Conservation (phyloP, 179 eudicot genomes). For the Heliamphora pulchella region DNA sequence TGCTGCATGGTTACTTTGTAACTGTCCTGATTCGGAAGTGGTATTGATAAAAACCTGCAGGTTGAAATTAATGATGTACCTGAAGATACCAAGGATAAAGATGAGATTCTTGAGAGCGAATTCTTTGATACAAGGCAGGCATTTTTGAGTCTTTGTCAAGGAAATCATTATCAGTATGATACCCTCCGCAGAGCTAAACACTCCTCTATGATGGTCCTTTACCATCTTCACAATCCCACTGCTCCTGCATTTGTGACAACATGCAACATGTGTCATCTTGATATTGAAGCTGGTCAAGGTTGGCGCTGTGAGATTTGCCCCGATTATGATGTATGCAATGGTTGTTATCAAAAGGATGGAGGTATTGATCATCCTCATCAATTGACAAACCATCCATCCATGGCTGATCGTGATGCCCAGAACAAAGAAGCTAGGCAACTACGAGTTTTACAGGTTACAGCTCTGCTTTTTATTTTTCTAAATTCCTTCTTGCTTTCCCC, state of each 20-base stretch:
- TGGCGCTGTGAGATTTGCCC: slow-evolving; percentile 99
- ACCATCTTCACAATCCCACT: slow-evolving; percentile 98
- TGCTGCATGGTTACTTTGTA: neutral
- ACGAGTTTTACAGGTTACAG: slow-evolving; percentile 72
- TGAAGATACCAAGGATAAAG: slow-evolving; percentile 78
- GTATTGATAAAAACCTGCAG: slow-evolving; percentile 38
- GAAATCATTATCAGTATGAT: slow-evolving; percentile 97
- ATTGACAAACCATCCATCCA: slow-evolving; percentile 75
- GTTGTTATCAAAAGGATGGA: slow-evolving; percentile 75
- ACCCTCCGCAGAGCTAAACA: slow-evolving; percentile 97
- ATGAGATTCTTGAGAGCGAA: slow-evolving; percentile 93
- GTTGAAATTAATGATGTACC: slow-evolving; percentile 60
- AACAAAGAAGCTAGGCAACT: slow-evolving; percentile 81
- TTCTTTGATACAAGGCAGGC: slow-evolving; percentile 98
- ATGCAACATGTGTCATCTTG: slow-evolving; percentile 71
- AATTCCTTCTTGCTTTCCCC: neutral
- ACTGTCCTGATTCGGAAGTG: slow-evolving; percentile 8
- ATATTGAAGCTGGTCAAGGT: slow-evolving; percentile 95
- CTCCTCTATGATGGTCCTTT: slow-evolving; percentile 98
- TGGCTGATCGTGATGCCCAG: slow-evolving; percentile 85
- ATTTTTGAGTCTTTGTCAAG: slow-evolving; percentile 95
- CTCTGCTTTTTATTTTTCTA: neutral
- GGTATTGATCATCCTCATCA: slow-evolving; percentile 88
- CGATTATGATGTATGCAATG: slow-evolving; percentile 90
- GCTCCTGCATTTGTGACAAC: slow-evolving; percentile 96